Evolutionary conservation across 164 flowering plant genomes (phyloP).

Genomic region (Taxillus chinensis): DNA sequence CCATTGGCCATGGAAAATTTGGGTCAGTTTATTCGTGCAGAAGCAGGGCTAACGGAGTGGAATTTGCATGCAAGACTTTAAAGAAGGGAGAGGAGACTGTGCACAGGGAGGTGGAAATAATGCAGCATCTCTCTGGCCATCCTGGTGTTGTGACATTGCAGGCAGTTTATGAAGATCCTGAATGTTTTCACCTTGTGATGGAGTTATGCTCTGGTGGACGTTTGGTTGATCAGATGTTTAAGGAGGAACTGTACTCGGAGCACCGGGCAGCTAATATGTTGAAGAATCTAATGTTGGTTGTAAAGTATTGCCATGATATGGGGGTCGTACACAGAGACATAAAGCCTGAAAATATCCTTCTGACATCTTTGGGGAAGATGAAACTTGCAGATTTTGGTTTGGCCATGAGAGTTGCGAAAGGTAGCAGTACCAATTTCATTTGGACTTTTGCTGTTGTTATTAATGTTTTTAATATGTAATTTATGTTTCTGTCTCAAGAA

Average conservation of each 20-base stretch:
- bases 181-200: slow-evolving; percentile 86
- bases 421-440: slow-evolving; percentile 19
- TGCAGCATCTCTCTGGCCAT: slow-evolving; percentile 96
- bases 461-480: too few species aligned
- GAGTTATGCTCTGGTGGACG: slow-evolving; percentile 87
- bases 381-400: slow-evolving; percentile 96
- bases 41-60: slow-evolving; percentile 42
- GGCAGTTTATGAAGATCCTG: slow-evolving; percentile 76
- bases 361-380: slow-evolving; percentile 63
- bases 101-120: slow-evolving; percentile 92
- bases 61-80: slow-evolving; percentile 75
- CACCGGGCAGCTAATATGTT: slow-evolving; percentile 66
- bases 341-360: slow-evolving; percentile 92
- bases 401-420: slow-evolving; percentile 73
- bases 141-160: slow-evolving; percentile 77
- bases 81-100: slow-evolving; percentile 78
- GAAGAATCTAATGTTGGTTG: slow-evolving; percentile 63
- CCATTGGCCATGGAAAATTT: slow-evolving; percentile 78
- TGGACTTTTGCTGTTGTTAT: too few species aligned
- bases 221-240: slow-evolving; percentile 69
- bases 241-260: slow-evolving; percentile 54
- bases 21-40: slow-evolving; percentile 73
- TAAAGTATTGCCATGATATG: slow-evolving; percentile 98
- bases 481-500: too few species aligned
- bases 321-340: slow-evolving; percentile 94